Base-by-base conservation (phyloP, 2,329 filamentous ascomycete genomes). In the Cercospora beticola region DNA sequence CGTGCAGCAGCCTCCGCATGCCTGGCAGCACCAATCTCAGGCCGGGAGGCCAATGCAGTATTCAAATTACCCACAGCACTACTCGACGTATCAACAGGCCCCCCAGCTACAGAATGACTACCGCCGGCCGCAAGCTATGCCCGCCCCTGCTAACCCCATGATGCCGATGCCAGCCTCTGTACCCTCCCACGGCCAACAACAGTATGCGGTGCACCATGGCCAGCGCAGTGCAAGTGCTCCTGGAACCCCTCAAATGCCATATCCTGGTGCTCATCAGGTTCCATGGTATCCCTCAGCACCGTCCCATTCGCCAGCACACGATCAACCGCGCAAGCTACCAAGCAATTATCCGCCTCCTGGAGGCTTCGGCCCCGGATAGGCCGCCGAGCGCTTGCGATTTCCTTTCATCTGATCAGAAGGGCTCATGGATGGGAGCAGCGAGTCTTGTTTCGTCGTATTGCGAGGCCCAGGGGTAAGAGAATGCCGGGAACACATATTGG, bases 201-300 rank as follows among this genome's bases (percentile, higher is more conserved):
- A 69, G 16, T 69, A 61, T 43, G 36, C 56, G 56, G 49, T 61
- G n/a, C 67, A 43, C 21, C 64, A 62, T 23, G 67, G 65, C 8
- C 67, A 63, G 21, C 67, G 64, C 46, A 68, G 66, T 56, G 30
- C 58, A 16, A 65, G 62, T 36, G 62, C 57, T 21, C 62, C 62
- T 43, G 62, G 62, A 16, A 28, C 43, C 16, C 62, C 54, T 9
- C 31, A 31, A 23, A 46, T 63, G 18, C 59, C 59, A 26, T 66
- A 64, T 43, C 56, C 62, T 12, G 56, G 57, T 31, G 7, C 52
- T 14, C 59, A 59, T 46, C 67, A 66, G 36, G 18, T 43, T 46
- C 52, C 52, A n/a, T 69, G 67, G 67, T 66, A 54, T 30, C 23
- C 64, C n/a, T n/a, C n/a, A 26, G 40, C 28, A 5, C 62, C 67